Conservation (phyloP, 2,329 filamentous ascomycete genomes). For the Fusarium luffae region DNA sequence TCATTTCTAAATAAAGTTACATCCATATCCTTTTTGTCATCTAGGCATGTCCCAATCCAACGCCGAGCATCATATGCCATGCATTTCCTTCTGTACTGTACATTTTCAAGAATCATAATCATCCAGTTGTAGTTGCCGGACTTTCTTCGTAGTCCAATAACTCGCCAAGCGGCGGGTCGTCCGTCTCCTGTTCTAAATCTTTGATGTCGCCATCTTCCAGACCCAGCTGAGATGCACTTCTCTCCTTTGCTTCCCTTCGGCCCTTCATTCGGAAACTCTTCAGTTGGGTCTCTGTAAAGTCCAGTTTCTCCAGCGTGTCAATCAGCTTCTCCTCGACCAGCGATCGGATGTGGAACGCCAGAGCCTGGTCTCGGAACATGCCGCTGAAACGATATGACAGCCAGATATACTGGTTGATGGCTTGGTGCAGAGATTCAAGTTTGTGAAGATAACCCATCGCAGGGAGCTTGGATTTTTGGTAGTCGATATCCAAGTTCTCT, state of each 20-base stretch:
- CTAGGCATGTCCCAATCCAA: conserved; percentile 23
- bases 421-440: conserved; percentile 83
- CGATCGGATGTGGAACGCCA: conserved; percentile 83
- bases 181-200: conserved; percentile 31
- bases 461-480: conserved; percentile 49
- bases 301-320: conserved; percentile 61
- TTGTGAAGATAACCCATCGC: conserved; percentile 69
- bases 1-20: conserved; percentile 32
- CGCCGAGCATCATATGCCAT: conserved; percentile 25
- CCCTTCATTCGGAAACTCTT: conserved; percentile 40
- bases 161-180: conserved; percentile 29
- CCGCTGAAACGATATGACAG: conserved; percentile 88
- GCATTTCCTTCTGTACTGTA: conserved; percentile 8
- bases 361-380: conserved; percentile 77
- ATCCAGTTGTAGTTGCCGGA: conserved; percentile 6
- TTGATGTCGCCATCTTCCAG: conserved; percentile 27
- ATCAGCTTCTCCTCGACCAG: conserved; percentile 81
- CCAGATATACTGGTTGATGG: conserved; percentile 90
- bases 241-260: conserved; percentile 39
- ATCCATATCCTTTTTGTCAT: conserved; percentile 9
- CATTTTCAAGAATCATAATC: conserved; percentile 9
- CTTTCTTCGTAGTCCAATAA: conserved; percentile 13
- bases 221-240: conserved; percentile 19
- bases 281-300: conserved; percentile 54
- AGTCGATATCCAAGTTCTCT: conserved; percentile 76